Conservation (phyloP, 768 basidiomycete species). For the Lactarius sp. region DNA sequence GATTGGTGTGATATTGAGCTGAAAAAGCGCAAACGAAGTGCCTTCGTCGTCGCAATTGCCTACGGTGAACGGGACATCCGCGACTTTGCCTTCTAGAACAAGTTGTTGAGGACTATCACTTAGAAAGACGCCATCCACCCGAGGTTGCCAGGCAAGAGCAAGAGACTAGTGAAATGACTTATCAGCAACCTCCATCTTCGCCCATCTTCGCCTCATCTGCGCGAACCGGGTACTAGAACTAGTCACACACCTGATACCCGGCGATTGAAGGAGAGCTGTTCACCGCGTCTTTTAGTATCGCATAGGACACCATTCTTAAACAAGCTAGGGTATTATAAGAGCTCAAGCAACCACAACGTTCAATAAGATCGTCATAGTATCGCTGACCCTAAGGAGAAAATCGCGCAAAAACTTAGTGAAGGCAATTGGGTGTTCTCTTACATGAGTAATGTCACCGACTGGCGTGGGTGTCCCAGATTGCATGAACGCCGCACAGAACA, state of each 20-base stretch:
- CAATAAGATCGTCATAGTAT: conserved; percentile 40
- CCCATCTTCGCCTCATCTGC: too few relatives aligned
- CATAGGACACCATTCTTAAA: conserved; percentile 33
- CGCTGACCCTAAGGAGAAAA: conserved; percentile 29
- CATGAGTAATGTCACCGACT: too few relatives aligned
- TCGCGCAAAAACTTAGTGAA: background rate
- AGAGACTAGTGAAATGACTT: conserved; percentile 25
- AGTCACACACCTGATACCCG: conserved; percentile 31
- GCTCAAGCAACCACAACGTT: conserved; percentile 35
- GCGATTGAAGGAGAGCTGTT: conserved; percentile 32
- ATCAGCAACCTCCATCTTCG: background rate
- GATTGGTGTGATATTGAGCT: too few relatives aligned
- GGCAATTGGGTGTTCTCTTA: conserved; percentile 29
- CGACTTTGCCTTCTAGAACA: too few relatives aligned
- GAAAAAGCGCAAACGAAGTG: too few relatives aligned
- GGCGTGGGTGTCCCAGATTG: too few relatives aligned
- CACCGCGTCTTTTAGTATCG: conserved; percentile 32
- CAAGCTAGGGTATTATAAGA: conserved; percentile 35
- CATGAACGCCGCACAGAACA: too few relatives aligned
- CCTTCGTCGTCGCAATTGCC: too few relatives aligned
- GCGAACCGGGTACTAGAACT: background rate
- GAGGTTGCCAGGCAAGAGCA: conserved; percentile 35
- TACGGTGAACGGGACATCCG: too few relatives aligned
- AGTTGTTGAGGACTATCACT: too few relatives aligned
- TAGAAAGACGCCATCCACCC: conserved; percentile 12